Conservation (phyloP, 305 asterid genomes). For the Fraxinus latifolia region DNA sequence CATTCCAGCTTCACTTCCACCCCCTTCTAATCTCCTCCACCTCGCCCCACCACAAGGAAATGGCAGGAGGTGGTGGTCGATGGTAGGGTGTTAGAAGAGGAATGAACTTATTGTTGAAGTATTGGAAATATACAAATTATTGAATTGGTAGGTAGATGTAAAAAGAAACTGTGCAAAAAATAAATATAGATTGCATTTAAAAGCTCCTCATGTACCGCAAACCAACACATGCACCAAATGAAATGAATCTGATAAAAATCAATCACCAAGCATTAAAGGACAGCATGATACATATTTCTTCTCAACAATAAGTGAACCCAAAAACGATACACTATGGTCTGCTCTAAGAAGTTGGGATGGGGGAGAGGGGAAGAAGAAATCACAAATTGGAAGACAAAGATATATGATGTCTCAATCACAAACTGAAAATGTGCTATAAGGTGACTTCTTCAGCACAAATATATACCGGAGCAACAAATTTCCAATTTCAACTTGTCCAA, state of each 20-base stretch:
- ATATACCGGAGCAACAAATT: constrained; percentile 30
- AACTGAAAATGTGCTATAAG: neutral
- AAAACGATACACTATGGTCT: neutral
- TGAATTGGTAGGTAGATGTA: neutral
- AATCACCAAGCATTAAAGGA: neutral
- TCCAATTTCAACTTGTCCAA: constrained; percentile 29
- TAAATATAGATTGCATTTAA: neutral
- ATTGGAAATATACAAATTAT: neutral
- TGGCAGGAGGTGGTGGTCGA: neutral
- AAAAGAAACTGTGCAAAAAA: neutral
- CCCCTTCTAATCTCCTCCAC: neutral
- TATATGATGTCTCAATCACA: neutral
- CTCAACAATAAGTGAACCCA: neutral
- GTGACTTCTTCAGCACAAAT: constrained; percentile 16
- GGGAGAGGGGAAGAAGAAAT: neutral
- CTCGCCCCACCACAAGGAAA: neutral
- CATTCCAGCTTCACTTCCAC: neutral
- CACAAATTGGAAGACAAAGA: neutral
- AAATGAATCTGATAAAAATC: neutral
- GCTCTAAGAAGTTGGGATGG: constrained; percentile 17
- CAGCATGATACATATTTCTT: neutral
- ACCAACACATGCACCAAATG: neutral
- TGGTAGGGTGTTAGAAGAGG: neutral
- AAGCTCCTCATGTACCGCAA: neutral
- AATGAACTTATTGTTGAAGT: neutral